Percentiles rank a stretch among this genome's conserved stretches.
Conservation (phyloP, 2,329 filamentous ascomycete species). For the Talaromyces sp. region DNA sequence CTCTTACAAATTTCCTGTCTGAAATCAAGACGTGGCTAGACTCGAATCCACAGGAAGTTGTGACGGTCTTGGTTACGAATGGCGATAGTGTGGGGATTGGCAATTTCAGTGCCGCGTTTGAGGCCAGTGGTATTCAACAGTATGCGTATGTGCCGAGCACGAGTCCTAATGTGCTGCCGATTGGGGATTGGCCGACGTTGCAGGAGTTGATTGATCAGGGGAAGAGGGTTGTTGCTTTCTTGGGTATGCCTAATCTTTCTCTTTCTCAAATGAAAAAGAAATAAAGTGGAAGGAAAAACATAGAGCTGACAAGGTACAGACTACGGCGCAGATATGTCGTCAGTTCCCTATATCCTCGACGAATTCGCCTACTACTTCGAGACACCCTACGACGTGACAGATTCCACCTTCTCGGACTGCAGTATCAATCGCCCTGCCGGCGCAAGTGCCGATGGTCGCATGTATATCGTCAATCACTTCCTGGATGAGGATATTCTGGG, state of each 20-base stretch:
- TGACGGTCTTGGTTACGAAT: constrained; percentile 63
- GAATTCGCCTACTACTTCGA: constrained; percentile 48
- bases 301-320: constrained; percentile 26
- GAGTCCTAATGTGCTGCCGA: constrained; percentile 29
- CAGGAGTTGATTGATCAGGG: constrained; percentile 39
- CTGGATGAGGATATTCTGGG: constrained; percentile 43
- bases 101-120: constrained; percentile 35
- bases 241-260: constrained; percentile 30
- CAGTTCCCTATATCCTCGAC: constrained; percentile 43
- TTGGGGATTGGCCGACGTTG: constrained; percentile 44
- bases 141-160: constrained; percentile 39
- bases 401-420: constrained; percentile 42
- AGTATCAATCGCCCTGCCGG: constrained; percentile 44
- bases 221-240: constrained; percentile 45
- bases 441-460: constrained; percentile 37
- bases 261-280: neutral
- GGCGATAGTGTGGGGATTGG: constrained; percentile 44
- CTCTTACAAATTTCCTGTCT: constrained; percentile 54
- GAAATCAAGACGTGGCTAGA: constrained; percentile 61
- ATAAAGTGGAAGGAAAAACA: neutral
- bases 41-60: constrained; percentile 57
- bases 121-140: constrained; percentile 29
- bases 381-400: constrained; percentile 43
- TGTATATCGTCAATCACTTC: constrained; percentile 52
- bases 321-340: constrained; percentile 38